These are phyloP conservation scores for Alternaria ethzedia DNA, from an alignment of 2,329 filamentous ascomycete species.

Conservation along the genomic window DNA sequence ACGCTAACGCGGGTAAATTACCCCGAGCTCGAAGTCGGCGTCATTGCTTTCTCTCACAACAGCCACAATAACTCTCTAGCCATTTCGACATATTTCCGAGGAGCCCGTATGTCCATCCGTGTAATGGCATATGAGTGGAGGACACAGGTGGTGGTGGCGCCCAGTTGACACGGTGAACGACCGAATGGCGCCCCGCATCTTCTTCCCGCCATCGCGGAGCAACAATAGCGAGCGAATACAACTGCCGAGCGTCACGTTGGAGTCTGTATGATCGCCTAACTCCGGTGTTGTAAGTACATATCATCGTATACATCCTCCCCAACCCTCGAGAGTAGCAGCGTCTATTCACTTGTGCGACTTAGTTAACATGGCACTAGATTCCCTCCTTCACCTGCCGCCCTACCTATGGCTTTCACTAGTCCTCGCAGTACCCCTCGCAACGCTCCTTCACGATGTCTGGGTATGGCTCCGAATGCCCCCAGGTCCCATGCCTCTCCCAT, in stretches of 20 bases:
- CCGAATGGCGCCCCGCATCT: conserved; percentile 17
- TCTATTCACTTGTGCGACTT: not conserved
- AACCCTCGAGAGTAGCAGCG: not conserved
- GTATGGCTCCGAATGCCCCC: conserved; percentile 52
- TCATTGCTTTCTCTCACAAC: not conserved
- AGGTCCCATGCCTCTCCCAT: conserved; percentile 55
- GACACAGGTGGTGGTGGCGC: not conserved
- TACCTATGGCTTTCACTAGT: conserved; percentile 38
- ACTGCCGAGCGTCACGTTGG: conserved; percentile 29
- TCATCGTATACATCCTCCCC: not conserved
- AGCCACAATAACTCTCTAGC: not conserved
- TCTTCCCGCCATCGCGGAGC: conserved; percentile 13
- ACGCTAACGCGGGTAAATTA: not conserved
- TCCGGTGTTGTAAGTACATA: conserved; percentile 8
- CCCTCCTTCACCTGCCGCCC: conserved; percentile 20
- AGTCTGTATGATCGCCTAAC: not conserved
- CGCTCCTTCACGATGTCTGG: conserved; percentile 38
- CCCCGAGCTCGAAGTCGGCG: not conserved
- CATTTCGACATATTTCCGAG: not conserved
- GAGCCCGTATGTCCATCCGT: not conserved
- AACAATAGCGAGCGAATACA: conserved; percentile 20
- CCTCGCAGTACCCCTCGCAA: conserved; percentile 30
- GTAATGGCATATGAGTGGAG: not conserved
- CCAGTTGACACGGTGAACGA: not conserved
- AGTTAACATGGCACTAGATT: conserved; percentile 36